Evolutionary conservation across 1,139 yeast species (phyloP).

Genomic region (Yamadazyma membranifaciens): DNA sequence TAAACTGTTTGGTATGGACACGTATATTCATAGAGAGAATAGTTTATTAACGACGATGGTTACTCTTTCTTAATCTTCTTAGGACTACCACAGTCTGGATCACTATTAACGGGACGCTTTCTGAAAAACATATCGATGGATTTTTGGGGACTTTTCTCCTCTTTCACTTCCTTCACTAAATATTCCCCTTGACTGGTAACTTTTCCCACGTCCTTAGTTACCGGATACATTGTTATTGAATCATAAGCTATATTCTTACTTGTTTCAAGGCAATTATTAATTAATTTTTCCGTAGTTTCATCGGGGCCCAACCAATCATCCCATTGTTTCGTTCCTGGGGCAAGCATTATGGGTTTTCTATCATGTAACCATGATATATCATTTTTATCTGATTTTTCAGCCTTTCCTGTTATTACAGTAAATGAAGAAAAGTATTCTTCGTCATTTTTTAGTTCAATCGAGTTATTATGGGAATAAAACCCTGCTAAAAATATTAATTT

Average conservation of each 20-base stretch:
- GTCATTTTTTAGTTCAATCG: constrained; percentile 27
- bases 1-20: too few species aligned
- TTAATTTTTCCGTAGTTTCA: constrained; percentile 34
- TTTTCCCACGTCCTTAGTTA: constrained; percentile 65
- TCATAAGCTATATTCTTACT: constrained; percentile 39
- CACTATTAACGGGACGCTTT: constrained; percentile 6
- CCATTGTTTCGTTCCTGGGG: constrained; percentile 58
- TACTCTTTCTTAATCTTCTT: constrained; percentile 6
- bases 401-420: constrained; percentile 74
- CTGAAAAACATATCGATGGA: constrained; percentile 31
- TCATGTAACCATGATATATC: constrained; percentile 68
- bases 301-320: constrained; percentile 59
- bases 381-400: constrained; percentile 41
- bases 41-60: background rate
- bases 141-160: constrained; percentile 20
- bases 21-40: too few species aligned
- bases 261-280: constrained; percentile 38
- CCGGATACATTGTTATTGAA: constrained; percentile 52
- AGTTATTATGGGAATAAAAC: constrained; percentile 50
- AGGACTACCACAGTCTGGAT: constrained; percentile 3
- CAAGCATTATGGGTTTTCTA: constrained; percentile 73
- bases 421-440: constrained; percentile 45
- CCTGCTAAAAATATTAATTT: constrained; percentile 72
- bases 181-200: constrained; percentile 47
- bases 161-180: constrained; percentile 31